phyloP scores from a whole-genome alignment of 2,329 filamentous ascomycete genomes.

The Cladophialophora yegresii region DNA sequence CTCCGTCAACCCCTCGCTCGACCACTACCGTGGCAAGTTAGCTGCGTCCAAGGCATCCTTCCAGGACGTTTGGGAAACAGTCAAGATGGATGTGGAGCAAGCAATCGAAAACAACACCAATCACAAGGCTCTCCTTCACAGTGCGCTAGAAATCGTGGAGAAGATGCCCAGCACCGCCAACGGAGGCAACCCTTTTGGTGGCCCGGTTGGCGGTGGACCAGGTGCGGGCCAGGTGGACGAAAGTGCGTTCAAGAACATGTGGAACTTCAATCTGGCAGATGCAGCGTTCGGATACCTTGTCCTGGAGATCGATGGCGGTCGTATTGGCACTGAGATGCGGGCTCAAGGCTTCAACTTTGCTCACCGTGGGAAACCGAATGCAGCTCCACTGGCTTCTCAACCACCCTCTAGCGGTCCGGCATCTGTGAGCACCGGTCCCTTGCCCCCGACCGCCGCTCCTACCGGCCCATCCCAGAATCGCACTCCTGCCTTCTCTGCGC shows the following conservation, averaged over 20 bases:
- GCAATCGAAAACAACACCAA: constrained; percentile 91
- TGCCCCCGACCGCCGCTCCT: constrained; percentile 40
- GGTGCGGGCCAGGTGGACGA: constrained; percentile 89
- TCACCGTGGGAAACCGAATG: constrained; percentile 64
- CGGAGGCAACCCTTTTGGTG: constrained; percentile 94
- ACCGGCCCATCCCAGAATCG: constrained; percentile 44
- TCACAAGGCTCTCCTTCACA: constrained; percentile 87
- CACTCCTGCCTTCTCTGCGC: constrained; percentile 47
- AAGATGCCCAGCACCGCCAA: constrained; percentile 97
- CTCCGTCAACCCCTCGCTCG: constrained; percentile 94
- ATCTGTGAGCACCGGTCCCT: constrained; percentile 12
- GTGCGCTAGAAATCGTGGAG: constrained; percentile 88
- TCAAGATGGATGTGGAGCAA: constrained; percentile 92
- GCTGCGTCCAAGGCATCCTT: constrained; percentile 98
- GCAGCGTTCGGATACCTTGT: constrained; percentile 96
- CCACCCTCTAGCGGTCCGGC: constrained; percentile 21
- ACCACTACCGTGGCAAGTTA: constrained; percentile 97
- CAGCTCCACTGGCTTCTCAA: constrained; percentile 25
- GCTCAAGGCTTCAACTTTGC: constrained; percentile 99
- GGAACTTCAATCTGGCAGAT: constrained; percentile 94
- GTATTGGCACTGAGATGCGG: constrained; percentile 97
- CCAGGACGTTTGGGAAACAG: constrained; percentile 99
- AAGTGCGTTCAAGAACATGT: constrained; percentile 99
- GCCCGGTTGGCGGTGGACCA: constrained; percentile 69
- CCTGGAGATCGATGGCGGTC: constrained; percentile 88